Evolutionary conservation across 2,329 filamentous ascomycete species (phyloP).

Genomic region (Talaromyces islandicus): DNA sequence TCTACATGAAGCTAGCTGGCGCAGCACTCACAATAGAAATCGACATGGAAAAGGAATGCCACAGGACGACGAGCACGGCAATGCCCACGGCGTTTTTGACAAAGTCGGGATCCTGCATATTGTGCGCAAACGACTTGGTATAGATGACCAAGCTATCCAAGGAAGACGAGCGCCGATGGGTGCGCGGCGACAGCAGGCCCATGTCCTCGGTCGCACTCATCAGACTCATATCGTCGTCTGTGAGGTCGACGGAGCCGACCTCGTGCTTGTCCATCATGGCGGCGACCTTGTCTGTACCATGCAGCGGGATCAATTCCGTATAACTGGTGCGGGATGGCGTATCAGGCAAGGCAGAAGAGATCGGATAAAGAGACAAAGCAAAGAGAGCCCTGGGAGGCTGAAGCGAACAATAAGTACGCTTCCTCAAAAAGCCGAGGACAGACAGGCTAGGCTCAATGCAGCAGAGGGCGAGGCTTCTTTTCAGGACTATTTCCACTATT

Average conservation of each 20-base stretch:
- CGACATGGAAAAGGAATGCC: constrained; percentile 88
- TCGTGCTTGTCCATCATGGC: constrained; percentile 10
- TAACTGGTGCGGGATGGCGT: not conserved
- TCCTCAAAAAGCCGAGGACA: not conserved
- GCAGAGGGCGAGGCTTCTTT: not conserved
- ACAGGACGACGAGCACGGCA: constrained; percentile 68
- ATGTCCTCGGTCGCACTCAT: constrained; percentile 7
- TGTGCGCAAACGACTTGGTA: constrained; percentile 56
- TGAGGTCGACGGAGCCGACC: constrained; percentile 7
- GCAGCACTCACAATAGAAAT: constrained; percentile 70
- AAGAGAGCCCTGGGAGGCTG: not conserved
- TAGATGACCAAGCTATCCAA: constrained; percentile 5
- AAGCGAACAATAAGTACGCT: not conserved
- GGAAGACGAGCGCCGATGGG: constrained; percentile 6
- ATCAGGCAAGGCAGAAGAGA: not conserved
- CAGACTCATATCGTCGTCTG: constrained; percentile 7
- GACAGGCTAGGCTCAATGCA: not conserved
- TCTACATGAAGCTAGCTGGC: constrained; percentile 7
- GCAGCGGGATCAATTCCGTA: not conserved
- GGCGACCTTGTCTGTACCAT: not conserved
- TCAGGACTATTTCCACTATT: not conserved
- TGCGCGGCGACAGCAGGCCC: constrained; percentile 3
- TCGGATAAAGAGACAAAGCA: not conserved
- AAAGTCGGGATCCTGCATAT: constrained; percentile 68
- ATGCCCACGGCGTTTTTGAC: constrained; percentile 66